A percentile compares a stretch with the other conserved stretches of the same genome.
These are phyloP conservation scores for Plicaturopsis crispa DNA, from an alignment of 768 basidiomycete genomes.

Conservation along the genomic window DNA sequence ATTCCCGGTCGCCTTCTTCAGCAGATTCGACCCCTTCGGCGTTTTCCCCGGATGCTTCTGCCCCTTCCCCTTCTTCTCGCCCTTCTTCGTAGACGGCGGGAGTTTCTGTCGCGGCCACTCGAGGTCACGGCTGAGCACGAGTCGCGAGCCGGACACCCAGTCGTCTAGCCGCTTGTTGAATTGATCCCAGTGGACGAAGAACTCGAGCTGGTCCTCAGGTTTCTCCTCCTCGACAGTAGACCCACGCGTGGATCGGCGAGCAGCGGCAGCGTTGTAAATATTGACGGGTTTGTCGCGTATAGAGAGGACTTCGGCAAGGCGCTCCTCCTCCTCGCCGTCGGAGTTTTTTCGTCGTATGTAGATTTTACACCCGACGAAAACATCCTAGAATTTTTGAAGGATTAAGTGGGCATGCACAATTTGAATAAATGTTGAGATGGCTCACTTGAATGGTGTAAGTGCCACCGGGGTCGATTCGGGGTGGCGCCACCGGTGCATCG, in stretches of 20 bases:
- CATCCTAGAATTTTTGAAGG: constrained; percentile 41
- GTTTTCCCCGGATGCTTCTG: constrained; percentile 59
- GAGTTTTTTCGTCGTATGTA: constrained; percentile 77
- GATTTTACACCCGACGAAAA: constrained; percentile 93
- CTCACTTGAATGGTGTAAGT: constrained; percentile 71
- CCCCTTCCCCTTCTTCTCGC: constrained; percentile 41
- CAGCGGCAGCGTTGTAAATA: no score
- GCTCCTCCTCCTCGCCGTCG: constrained; percentile 76
- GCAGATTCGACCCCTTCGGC: constrained; percentile 47
- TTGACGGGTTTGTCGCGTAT: constrained; percentile 82
- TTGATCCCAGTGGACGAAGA: constrained; percentile 97
- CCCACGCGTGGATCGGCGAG: constrained; percentile 31
- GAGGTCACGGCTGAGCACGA: constrained; percentile 78
- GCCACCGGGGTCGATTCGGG: constrained; percentile 66
- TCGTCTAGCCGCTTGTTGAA: constrained; percentile 99
- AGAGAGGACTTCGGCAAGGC: constrained; percentile 92
- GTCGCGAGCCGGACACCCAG: constrained; percentile 86
- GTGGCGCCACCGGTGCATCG: constrained; percentile 38
- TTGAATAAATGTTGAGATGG: constrained; percentile 11
- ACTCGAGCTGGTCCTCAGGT: constrained; percentile 81
- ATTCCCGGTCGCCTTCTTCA: constrained; percentile 66
- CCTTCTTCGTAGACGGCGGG: constrained; percentile 37
- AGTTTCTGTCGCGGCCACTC: constrained; percentile 94
- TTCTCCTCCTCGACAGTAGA: constrained; percentile 39
- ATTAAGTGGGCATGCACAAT: constrained; percentile 22